These are phyloP conservation scores for Mycena maculata DNA, from an alignment of 768 basidiomycete species.

Conservation along the genomic window DNA sequence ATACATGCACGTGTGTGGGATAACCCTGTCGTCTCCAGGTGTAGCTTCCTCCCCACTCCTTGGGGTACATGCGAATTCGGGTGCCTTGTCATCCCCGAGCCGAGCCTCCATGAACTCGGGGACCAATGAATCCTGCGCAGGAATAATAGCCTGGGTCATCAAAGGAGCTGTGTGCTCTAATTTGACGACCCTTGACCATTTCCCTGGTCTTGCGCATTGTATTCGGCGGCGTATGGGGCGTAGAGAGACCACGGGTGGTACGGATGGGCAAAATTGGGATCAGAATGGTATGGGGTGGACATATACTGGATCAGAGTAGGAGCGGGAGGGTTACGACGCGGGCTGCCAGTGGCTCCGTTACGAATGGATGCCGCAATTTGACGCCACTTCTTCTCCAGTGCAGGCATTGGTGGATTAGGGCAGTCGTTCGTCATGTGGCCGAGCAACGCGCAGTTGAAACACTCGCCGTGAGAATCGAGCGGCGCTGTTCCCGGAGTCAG, in stretches of 20 bases:
- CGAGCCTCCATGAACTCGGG: slow-evolving; percentile 14
- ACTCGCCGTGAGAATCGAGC: slow-evolving; percentile 31
- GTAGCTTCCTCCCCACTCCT: slow-evolving; percentile 1
- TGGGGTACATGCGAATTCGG: slow-evolving; percentile 8
- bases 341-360: not conserved
- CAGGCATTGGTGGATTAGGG: slow-evolving; percentile 18
- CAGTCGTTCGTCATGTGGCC: slow-evolving; percentile 25
- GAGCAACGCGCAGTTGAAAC: slow-evolving; percentile 35
- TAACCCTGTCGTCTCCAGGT: slow-evolving; percentile 14
- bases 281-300: not conserved
- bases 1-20: slow-evolving; percentile 12
- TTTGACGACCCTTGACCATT: slow-evolving; percentile 23
- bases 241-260: not conserved
- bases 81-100: slow-evolving; percentile 9
- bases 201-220: slow-evolving; percentile 20
- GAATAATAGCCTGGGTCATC: not conserved
- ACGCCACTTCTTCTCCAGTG: slow-evolving; percentile 33
- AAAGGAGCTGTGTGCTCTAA: slow-evolving; percentile 15
- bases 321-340: not conserved
- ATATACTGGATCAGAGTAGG: not conserved
- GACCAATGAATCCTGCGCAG: not conserved
- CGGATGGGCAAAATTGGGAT: not conserved
- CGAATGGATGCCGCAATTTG: slow-evolving; percentile 19
- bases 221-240: not conserved
- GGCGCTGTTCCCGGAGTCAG: slow-evolving; percentile 36